Base-by-base conservation (phyloP, 345 rosid species). In the Citrus glauca region DNA sequence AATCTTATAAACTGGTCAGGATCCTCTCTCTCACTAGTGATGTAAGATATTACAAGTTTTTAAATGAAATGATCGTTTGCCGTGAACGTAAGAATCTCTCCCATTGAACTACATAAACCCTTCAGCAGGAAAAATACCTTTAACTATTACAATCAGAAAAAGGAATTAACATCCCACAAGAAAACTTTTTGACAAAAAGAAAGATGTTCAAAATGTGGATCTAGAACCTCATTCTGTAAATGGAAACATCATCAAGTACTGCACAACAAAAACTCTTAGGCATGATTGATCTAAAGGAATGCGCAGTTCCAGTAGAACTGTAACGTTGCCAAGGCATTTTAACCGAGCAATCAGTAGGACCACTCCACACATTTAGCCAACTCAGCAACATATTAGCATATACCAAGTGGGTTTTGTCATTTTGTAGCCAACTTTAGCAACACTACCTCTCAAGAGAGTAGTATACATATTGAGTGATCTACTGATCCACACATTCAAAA, bases 361-460 rank as follows among this genome's bases (percentile, higher is more conserved):
- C 89, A 67, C 72, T 64, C 22, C 19, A 55, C 82, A 67, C 77
- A 71, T 63, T 53, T 74, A 69, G 87, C 90, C 93, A 91, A 85
- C 95, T 89, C 90, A 89, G 74, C 82, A 62, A 69, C 71, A 67
- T 71, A 73, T 83, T 70, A 76, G 73, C 84, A 61, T 37, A 79
- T 66, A 73, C 37, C 90, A 84, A 83, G 87, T 86, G 84, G 89
- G 84, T 32, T 77, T 87, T 88, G 86, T 88, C 91, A 82, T 40
- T 72, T 81, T 30, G 74, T 73, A 74, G 82, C 80, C 83, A 38
- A 73, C 84, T 86, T 83, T 85, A 61, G 77, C 66, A 64, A 37
- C 78, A 71, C 65, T 6, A 78, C 19, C 77, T 69, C 53, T 80
- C 88, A 79, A n/a, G 64, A 22, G 82, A 80, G 71, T 72, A 66